Conservation (phyloP, 2,329 filamentous ascomycete genomes). For the Exophiala xenobiotica region DNA sequence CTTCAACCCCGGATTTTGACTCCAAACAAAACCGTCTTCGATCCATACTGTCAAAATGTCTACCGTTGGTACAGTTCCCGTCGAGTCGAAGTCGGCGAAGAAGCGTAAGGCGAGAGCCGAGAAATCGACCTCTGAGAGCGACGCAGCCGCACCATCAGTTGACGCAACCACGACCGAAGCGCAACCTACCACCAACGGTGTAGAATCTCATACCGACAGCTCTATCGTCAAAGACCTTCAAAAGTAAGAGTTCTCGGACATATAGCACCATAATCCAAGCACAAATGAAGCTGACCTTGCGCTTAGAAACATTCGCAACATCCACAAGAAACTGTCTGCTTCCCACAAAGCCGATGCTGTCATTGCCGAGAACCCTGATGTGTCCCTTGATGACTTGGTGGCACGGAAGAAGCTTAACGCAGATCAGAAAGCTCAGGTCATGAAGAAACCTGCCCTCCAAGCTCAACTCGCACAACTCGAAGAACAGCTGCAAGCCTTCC, state of each 20-base stretch:
- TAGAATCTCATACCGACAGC: slow-evolving; percentile 66
- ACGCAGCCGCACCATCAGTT: slow-evolving; percentile 44
- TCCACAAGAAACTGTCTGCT: slow-evolving; percentile 84
- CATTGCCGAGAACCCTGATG: slow-evolving; percentile 59
- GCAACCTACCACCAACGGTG: slow-evolving; percentile 53
- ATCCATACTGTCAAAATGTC: slow-evolving; percentile 18
- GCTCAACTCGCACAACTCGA: slow-evolving; percentile 57
- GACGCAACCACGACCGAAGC: slow-evolving; percentile 35
- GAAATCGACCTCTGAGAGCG: slow-evolving; percentile 55
- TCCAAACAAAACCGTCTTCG: neutral
- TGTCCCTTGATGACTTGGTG: slow-evolving; percentile 63
- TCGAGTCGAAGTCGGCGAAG: slow-evolving; percentile 64
- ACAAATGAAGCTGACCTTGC: slow-evolving; percentile 8
- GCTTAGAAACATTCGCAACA: slow-evolving; percentile 78
- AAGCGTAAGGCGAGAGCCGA: slow-evolving; percentile 57
- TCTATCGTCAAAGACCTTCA: slow-evolving; percentile 83
- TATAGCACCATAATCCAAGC: slow-evolving; percentile 24
- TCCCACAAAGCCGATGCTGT: slow-evolving; percentile 62
- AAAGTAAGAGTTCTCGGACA: slow-evolving; percentile 61
- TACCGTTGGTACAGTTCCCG: slow-evolving; percentile 17
- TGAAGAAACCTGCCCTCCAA: slow-evolving; percentile 63
- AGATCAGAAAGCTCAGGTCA: slow-evolving; percentile 62
- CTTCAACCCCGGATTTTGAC: neutral
- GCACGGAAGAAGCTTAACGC: slow-evolving; percentile 62
- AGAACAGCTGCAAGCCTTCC: slow-evolving; percentile 61